A percentile compares a stretch with the other conserved stretches of the same genome.
These are phyloP conservation scores for Tetrahymena thermophila DNA, from an alignment of 73 alveolate genomes.

Conservation along the genomic window DNA sequence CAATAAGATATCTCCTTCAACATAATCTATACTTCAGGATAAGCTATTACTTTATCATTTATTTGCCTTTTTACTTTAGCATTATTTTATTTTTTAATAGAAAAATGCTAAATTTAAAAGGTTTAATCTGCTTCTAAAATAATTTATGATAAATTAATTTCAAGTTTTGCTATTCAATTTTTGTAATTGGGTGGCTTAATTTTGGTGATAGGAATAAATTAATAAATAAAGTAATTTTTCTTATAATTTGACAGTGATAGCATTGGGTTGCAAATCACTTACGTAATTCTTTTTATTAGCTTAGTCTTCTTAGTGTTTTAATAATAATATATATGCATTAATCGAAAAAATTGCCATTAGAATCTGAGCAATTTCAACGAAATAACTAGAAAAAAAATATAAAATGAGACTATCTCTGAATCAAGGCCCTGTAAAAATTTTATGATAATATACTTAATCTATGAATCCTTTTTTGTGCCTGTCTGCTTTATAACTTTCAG, in stretches of 20 bases:
- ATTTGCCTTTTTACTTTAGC: background rate
- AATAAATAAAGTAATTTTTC: background rate
- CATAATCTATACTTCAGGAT: background rate
- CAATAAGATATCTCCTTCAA: background rate
- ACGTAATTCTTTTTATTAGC: no score
- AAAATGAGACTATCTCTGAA: background rate
- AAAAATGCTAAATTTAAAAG: background rate
- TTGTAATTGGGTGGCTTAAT: background rate
- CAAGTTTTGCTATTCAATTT: background rate
- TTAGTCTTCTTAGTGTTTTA: background rate
- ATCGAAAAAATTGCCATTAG: background rate
- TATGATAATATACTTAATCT: background rate
- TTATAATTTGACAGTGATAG: no score
- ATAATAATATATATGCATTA: no score
- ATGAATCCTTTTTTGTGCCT: background rate
- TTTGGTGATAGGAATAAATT: background rate
- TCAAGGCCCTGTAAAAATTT: background rate
- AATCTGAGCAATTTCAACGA: background rate
- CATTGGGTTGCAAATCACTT: background rate
- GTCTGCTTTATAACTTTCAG: background rate
- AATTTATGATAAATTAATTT: background rate
- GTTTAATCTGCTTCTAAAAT: background rate
- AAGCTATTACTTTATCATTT: background rate
- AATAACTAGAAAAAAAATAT: background rate
- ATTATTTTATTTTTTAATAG: no score